These are phyloP conservation scores for Kregervanrija delftensis DNA, from an alignment of 805 yeast genomes.

Conservation along the genomic window DNA sequence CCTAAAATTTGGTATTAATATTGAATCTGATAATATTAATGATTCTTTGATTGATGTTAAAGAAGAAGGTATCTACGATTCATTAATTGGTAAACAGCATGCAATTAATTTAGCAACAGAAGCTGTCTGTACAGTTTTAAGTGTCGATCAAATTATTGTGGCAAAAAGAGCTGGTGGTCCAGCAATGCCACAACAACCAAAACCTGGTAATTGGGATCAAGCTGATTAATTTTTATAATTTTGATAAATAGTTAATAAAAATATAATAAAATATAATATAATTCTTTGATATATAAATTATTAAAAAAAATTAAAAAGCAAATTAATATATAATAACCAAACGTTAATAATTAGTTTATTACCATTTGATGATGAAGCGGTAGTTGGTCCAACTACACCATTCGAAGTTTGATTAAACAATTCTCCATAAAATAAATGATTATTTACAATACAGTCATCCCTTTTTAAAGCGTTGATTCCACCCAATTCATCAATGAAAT, in stretches of 20 bases:
- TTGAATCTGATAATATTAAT: slow-evolving; percentile 57
- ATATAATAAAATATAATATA: too few species aligned
- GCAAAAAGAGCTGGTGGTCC: slow-evolving; percentile 99
- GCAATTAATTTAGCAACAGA: slow-evolving; percentile 94
- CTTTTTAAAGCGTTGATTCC: slow-evolving; percentile 9
- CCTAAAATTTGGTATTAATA: slow-evolving; percentile 59
- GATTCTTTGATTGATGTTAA: slow-evolving; percentile 69
- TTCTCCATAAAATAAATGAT: slow-evolving; percentile 1
- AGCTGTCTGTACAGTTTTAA: slow-evolving; percentile 82
- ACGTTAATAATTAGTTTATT: too few species aligned
- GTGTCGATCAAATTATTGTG: slow-evolving; percentile 96
- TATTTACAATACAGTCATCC: not conserved
- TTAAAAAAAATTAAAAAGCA: too few species aligned
- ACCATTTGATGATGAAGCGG: too few species aligned
- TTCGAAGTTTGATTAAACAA: not conserved
- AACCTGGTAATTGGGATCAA: slow-evolving; percentile 95
- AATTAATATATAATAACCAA: too few species aligned
- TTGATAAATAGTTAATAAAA: too few species aligned
- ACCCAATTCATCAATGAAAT: slow-evolving; percentile 37
- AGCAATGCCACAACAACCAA: slow-evolving; percentile 74
- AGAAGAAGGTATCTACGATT: slow-evolving; percentile 67
- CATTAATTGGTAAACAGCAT: slow-evolving; percentile 70
- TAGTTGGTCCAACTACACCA: too few species aligned
- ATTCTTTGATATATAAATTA: too few species aligned
- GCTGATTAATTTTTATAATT: slow-evolving; percentile 46